Conservation (phyloP, 805 yeast genomes). For the Yarrowia deformans region DNA sequence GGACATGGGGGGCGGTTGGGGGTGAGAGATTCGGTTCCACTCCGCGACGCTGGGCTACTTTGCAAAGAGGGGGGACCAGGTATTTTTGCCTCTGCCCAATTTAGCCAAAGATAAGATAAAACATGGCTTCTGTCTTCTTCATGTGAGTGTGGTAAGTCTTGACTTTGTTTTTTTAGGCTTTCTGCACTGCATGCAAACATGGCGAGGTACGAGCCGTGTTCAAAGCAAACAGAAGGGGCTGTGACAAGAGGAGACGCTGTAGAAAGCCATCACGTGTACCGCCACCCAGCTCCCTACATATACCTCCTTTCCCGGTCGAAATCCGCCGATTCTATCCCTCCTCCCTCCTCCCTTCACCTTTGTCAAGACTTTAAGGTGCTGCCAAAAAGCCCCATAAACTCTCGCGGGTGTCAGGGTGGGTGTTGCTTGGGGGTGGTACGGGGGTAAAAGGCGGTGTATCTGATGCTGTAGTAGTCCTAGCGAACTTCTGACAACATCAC, state of each 20-base stretch:
- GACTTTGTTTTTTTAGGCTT: constrained; percentile 8
- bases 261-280: no score
- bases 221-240: no score
- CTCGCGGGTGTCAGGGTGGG: constrained; percentile 32
- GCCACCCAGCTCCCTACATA: no score
- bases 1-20: neutral
- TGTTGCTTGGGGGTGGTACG: constrained; percentile 4
- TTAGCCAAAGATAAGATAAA: constrained; percentile 39
- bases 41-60: neutral
- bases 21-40: neutral
- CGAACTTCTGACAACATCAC: neutral
- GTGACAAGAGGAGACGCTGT: no score
- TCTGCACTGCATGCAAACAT: neutral
- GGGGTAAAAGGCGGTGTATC: no score
- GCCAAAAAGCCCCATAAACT: constrained; percentile 40
- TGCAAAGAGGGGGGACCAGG: constrained; percentile 5
- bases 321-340: no score
- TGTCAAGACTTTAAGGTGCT: constrained; percentile 32
- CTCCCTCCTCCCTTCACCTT: neutral
- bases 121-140: constrained; percentile 36
- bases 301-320: no score
- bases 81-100: constrained; percentile 39
- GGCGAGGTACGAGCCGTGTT: neutral
- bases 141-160: constrained; percentile 34
- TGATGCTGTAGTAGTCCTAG: neutral